Evolutionary conservation across 2,329 filamentous ascomycete species (phyloP).

Genomic region (Neonectria magnoliae): DNA sequence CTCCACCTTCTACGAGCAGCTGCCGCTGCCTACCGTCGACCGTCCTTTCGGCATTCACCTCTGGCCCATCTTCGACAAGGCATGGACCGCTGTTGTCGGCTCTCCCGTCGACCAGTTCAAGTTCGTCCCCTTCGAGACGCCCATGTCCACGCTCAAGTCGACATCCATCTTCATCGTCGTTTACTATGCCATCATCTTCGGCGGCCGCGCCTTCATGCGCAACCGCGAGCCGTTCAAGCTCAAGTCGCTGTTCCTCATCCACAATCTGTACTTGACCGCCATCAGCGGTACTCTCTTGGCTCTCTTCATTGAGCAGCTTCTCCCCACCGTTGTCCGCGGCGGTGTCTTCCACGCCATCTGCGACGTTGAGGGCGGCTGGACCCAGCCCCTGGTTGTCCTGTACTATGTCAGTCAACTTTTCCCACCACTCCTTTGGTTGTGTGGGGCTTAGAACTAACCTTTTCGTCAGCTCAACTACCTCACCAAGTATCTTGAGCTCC

Average conservation of each 20-base stretch:
- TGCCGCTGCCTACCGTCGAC: constrained; percentile 83
- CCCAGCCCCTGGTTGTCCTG: constrained; percentile 87
- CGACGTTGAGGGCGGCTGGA: constrained; percentile 84
- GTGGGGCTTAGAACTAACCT: constrained; percentile 28
- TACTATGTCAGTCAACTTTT: constrained; percentile 81
- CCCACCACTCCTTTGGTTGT: constrained; percentile 9
- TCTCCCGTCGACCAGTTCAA: constrained; percentile 88
- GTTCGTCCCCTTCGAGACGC: constrained; percentile 83
- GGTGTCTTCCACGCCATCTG: constrained; percentile 94
- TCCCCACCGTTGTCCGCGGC: constrained; percentile 81
- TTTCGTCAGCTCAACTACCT: constrained; percentile 86
- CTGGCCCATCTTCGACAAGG: constrained; percentile 95
- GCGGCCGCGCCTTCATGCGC: constrained; percentile 92
- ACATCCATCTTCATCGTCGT: constrained; percentile 82
- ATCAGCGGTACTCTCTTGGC: constrained; percentile 84
- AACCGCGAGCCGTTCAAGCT: constrained; percentile 86
- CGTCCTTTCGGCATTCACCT: constrained; percentile 89
- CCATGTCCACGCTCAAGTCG: constrained; percentile 89
- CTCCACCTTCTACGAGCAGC: constrained; percentile 61
- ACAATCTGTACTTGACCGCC: constrained; percentile 93
- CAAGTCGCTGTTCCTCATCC: constrained; percentile 89
- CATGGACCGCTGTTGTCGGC: constrained; percentile 78
- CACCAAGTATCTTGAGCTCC: constrained; percentile 95
- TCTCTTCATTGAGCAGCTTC: constrained; percentile 90
- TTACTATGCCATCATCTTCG: constrained; percentile 95